Conservation (phyloP, 2,329 filamentous ascomycete genomes). For the Colletotrichum brevisporum region DNA sequence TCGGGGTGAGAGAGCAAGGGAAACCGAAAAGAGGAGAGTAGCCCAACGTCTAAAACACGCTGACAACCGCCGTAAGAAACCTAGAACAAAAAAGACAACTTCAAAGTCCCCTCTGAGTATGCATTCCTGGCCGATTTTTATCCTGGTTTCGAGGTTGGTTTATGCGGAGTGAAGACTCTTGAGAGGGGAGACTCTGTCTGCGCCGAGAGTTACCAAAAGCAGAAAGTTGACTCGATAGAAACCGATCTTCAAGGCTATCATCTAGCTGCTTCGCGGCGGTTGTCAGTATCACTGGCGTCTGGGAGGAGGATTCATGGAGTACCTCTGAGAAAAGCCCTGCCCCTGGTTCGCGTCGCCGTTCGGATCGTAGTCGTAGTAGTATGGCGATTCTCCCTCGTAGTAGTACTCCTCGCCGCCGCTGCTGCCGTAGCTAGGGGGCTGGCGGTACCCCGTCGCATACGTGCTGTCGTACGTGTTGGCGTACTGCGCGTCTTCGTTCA, state of each 20-base stretch:
- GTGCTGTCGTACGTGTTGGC: constrained; percentile 45
- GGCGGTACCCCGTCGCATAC: constrained; percentile 39
- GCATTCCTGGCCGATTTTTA: neutral
- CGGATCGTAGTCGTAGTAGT: constrained; percentile 43
- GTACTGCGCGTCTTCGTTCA: constrained; percentile 51
- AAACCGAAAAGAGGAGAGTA: neutral
- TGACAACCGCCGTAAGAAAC: neutral
- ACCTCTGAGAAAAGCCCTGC: constrained; percentile 5
- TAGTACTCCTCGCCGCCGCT: constrained; percentile 52
- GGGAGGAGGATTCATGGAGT: neutral
- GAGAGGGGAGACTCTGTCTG: neutral
- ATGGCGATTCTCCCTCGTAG: constrained; percentile 47
- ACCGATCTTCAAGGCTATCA: neutral
- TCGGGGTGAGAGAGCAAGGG: too few species aligned
- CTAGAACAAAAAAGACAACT: neutral
- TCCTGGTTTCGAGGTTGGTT: neutral
- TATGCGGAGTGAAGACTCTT: neutral
- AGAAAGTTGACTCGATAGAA: neutral
- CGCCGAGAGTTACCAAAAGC: neutral
- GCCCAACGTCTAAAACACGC: neutral
- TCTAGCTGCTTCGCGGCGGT: neutral
- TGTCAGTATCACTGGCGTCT: neutral
- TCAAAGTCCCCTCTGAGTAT: neutral
- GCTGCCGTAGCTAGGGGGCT: constrained; percentile 51
- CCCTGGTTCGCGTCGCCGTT: constrained; percentile 20